Conservation (phyloP, 78 protist species). For the Trichosphaerium sp. region DNA sequence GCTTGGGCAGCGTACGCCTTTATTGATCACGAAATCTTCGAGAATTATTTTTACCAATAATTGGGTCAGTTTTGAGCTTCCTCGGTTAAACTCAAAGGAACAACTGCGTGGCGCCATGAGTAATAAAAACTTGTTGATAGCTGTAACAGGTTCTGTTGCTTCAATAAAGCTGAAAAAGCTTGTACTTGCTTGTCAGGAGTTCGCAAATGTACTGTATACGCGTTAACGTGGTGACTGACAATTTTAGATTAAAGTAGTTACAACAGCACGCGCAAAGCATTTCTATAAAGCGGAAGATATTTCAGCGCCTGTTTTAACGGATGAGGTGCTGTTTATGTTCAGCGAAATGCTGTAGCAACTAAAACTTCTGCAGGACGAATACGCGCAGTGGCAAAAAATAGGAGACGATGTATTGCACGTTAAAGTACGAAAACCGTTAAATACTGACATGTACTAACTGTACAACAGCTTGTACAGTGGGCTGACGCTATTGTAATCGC, state of each 20-base stretch:
- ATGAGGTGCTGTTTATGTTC: no score
- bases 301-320: background rate
- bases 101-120: no score
- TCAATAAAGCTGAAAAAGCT: slow-evolving; percentile 36
- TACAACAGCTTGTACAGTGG: slow-evolving; percentile 62
- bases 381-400: slow-evolving; percentile 16
- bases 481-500: slow-evolving; percentile 75
- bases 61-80: no score
- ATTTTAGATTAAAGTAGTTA: slow-evolving; percentile 9
- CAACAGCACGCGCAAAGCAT: slow-evolving; percentile 31
- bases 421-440: slow-evolving; percentile 1
- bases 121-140: slow-evolving; percentile 18
- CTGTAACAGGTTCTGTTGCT: slow-evolving; percentile 61
- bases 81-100: no score
- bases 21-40: no score
- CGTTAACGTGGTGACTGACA: background rate
- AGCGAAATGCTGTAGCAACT: no score
- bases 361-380: no score
- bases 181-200: background rate
- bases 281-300: slow-evolving; percentile 7
- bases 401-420: slow-evolving; percentile 63
- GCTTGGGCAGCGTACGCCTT: no score
- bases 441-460: background rate
- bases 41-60: no score
- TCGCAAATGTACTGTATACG: slow-evolving; percentile 4